Base-by-base conservation (phyloP, 257 asterid species). In the Solanum phureja region DNA sequence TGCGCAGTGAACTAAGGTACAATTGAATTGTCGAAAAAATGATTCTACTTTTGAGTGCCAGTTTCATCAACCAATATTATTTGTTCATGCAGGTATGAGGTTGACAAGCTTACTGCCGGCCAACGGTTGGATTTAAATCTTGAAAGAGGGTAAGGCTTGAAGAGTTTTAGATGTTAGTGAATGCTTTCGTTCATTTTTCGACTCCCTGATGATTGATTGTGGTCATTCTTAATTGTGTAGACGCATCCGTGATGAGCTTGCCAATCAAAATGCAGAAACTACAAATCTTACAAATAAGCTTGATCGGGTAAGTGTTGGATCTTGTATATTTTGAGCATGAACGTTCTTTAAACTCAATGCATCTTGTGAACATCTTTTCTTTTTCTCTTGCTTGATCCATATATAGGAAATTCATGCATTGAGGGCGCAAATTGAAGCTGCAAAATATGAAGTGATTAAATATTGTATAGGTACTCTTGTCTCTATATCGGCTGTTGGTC, bases 61-160 rank as follows among this genome's bases (percentile, higher is more conserved):
- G 71, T 46, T 46, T 29, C 7, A 40, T 49, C 29, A 31, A 31
- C 86, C 42, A 16, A 62, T 64, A 31, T 56, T 82, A 87, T n/a
- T 3, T 46, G 27, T 49, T 87, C 34, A n/a, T 76, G n/a, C 84
- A 93, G 96, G 90, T 91, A 90, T 83, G 98, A 94, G 90, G 89
- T 92, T 86, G 94, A 92, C 87, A 93, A 93, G 88, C 93, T 92
- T 44, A 91, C 92, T 58, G 96, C 94, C 3, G 96, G 95, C 27
- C 95, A 92, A 24, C 97, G 96, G 35, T 88, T 93, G 90, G 97
- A 94, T 90, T 88, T 92, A 88, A 94, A 93, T 93, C 97, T 93
- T 31, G 95, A 94, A 88, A 92, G 92, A 88, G 92, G 93, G 97
- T 92, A 87, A 85, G 89, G 73, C 83, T 18, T 58, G 42, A 81